phyloP scores from a whole-genome alignment of 2,329 filamentous ascomycete species.

The Botrytis tulipae region DNA sequence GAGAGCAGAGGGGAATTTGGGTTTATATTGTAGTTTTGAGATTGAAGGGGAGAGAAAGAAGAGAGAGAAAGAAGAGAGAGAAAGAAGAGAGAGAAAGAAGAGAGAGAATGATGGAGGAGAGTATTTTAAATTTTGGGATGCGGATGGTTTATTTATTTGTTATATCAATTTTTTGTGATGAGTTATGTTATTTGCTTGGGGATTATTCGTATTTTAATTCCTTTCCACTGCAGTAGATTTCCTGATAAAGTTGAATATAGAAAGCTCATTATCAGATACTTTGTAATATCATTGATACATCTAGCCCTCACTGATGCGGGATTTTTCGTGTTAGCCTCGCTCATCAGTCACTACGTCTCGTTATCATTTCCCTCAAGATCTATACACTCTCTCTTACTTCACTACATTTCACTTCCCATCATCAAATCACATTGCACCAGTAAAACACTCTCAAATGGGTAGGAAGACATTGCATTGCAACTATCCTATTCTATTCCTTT shows the following conservation, averaged over 20 bases:
- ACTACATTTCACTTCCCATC: neutral
- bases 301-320: neutral
- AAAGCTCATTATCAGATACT: neutral
- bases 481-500: conserved; percentile 3
- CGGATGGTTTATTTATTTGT: neutral
- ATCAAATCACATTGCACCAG: neutral
- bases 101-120: neutral
- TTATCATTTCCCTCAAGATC: neutral
- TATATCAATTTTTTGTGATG: neutral
- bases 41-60: too few species aligned
- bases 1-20: accelerated
- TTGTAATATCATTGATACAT: neutral
- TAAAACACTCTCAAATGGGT: neutral
- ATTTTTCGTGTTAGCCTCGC: neutral
- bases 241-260: neutral
- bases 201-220: neutral
- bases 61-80: neutral
- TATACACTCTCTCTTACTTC: neutral
- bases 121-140: neutral
- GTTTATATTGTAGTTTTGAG: neutral
- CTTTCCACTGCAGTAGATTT: accelerated
- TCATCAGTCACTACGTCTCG: neutral
- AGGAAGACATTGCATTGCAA: conserved; percentile 1
- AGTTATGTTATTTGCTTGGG: neutral
- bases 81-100: accelerated